phyloP scores from a whole-genome alignment of 2,329 filamentous ascomycete genomes.

The Lachnellula hyalina region DNA sequence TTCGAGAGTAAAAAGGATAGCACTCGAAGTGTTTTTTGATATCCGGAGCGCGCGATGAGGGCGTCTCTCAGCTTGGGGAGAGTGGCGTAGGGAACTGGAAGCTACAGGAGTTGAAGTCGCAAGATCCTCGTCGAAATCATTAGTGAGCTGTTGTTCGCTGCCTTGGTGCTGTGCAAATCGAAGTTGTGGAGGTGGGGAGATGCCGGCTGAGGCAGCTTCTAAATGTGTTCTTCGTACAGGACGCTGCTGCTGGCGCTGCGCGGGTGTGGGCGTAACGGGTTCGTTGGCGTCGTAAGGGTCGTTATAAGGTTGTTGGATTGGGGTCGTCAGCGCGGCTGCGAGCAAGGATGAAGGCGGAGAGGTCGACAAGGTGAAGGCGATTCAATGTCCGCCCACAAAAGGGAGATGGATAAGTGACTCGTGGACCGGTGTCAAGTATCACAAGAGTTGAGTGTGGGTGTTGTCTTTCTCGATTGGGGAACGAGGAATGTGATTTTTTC shows the following conservation, averaged over 20 bases:
- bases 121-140: constrained; percentile 28
- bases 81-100: constrained; percentile 18
- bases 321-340: constrained; percentile 30
- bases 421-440: constrained; percentile 7
- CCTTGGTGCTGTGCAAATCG: constrained; percentile 18
- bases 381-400: constrained; percentile 10
- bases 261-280: constrained; percentile 23
- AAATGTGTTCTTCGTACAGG: constrained; percentile 28
- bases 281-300: constrained; percentile 34
- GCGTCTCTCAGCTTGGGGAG: constrained; percentile 29
- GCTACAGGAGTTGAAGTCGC: constrained; percentile 23
- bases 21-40: constrained; percentile 79
- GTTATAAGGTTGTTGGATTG: constrained; percentile 26
- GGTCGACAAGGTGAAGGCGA: constrained; percentile 28
- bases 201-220: constrained; percentile 30
- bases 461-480: constrained; percentile 8
- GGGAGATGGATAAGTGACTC: constrained; percentile 3
- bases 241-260: constrained; percentile 30
- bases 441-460: constrained; percentile 2
- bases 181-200: constrained; percentile 26
- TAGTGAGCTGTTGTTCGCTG: constrained; percentile 15
- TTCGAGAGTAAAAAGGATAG: constrained; percentile 88
- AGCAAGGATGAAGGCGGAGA: constrained; percentile 9
- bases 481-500: constrained; percentile 5
- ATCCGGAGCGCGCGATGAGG: constrained; percentile 55